Base-by-base conservation (phyloP, 176 grass and related monocot species). In the Oryza glaberrima region DNA sequence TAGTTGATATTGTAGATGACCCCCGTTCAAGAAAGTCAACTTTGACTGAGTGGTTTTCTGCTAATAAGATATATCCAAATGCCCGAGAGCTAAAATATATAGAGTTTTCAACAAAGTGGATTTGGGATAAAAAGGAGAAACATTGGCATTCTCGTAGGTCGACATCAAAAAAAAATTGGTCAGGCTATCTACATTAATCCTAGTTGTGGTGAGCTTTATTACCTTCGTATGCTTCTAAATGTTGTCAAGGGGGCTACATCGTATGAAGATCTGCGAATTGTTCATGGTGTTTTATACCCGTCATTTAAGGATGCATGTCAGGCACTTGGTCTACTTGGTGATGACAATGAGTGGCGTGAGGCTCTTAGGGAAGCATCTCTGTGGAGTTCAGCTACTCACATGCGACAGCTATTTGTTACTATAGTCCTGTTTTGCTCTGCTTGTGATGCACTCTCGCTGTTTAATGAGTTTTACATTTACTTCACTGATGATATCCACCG, bases 311-410 rank as follows among this genome's bases (percentile, higher is more conserved):
- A 36, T 36, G 35, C 35, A 36, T 36, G 0, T 5, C 35, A 36
- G 35, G 35, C 35, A 36, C 35, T 36, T 36, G 35, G 35, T 36
- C 35, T 36, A 36, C 35, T 36, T 36, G 35, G 35, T 36, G 35
- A 36, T 60, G 86, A 88, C 23, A 83, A 46, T 11, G 86, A 88
- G 76, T 88, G 69, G 79, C 19, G 32, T n/a, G 68, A 83, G 11
- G 40, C 79, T 16, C 49, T 84, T 36, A 41, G 36, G 15, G 80
- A 84, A 56, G 81, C 68, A n/a, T 44, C 65, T 4, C 0, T 65
- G 2, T 89, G 54, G 81, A 35, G 67, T 25, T 65, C 75, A 2
- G 43, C 65, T 5, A 0, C 19, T 25, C 49, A 80, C 7, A 19
- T 89, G 34, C 10, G 67, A 0, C 41, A 89, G 5, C 32, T 84